Percentiles rank a stretch among this genome's conserved stretches.
phyloP scores from a whole-genome alignment of 208 protist species.

The Wallacemonas sp. region DNA sequence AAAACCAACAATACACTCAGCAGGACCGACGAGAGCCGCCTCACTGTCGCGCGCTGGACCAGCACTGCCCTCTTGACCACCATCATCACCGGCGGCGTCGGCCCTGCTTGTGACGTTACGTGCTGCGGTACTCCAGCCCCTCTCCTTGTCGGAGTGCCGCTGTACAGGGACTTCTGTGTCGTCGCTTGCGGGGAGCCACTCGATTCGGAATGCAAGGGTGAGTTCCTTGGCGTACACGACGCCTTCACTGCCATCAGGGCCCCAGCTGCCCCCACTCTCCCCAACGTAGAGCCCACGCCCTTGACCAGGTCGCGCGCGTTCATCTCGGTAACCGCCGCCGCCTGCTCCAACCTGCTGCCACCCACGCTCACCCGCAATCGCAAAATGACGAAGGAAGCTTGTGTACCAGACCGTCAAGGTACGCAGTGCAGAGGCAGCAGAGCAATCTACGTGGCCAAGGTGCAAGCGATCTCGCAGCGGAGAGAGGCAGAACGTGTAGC shows the following conservation, averaged over 20 bases:
- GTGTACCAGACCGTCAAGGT: neutral
- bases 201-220: constrained; percentile 27
- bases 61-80: neutral
- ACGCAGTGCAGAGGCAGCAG: neutral
- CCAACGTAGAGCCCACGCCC: constrained; percentile 4
- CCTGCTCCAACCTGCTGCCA: neutral
- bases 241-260: constrained; percentile 16
- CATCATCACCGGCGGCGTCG: neutral
- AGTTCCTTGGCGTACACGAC: constrained; percentile 12
- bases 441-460: neutral
- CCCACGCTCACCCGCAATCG: constrained; percentile 9
- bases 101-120: neutral
- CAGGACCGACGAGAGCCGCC: neutral
- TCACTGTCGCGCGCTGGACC: too few relatives aligned
- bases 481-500: constrained; percentile 4
- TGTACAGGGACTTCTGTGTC: too few relatives aligned
- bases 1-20: constrained; percentile 16
- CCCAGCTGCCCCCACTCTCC: neutral
- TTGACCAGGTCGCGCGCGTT: neutral
- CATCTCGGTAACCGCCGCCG: too few relatives aligned
- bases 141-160: neutral
- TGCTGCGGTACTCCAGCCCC: neutral
- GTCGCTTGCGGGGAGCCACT: constrained; percentile 18
- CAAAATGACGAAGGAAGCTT: neutral
- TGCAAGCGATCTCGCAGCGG: neutral